Evolutionary conservation across 441 rosid species (phyloP), one percentile per base, ranked within the genome.

Genomic region (Melastoma candidum): DNA sequence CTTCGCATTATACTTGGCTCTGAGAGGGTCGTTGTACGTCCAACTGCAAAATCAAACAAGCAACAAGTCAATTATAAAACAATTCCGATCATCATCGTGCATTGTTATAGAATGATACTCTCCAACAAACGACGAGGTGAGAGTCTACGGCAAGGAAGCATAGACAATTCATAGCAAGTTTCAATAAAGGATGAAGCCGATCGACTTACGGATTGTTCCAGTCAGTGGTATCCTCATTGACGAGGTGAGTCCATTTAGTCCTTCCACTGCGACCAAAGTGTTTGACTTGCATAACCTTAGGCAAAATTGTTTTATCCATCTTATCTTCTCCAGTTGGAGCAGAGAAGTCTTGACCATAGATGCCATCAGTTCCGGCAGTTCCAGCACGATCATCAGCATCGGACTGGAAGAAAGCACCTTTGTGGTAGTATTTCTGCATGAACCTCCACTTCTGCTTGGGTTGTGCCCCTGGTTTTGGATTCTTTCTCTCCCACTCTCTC

Each of bases 281-380:
- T 17, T 17, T 17, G 22, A 17, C 22, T 17, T 17, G 22, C 22
- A 17, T 17, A 17, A 17, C 22, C 22, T 17, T 17, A 17, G 22
- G 22, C 22, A 17, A 17, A 17, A 17, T 17, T 17, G 22, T 17
- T 17, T 17, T 17, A 17, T 17, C 22, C 22, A 17, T 69, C 66
- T 65, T 87, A 76, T 90, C 97, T 54, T 90, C 97, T 27, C 97
- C 97, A 8, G 97, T 87, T 2, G 97, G 97, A 10, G 84, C 77
- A 63, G 97, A 90, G 83, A 72, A 90, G 69, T 90, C 96, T 0
- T 93, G 83, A 7, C 26, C 47, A 36, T 39, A 78, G 45, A 90
- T 81, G 11, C 60, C 26, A 59, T 73, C 76, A 17, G 22, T 17
- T 17, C 22, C 22, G 22, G 22, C 22, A 48, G 87, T 74, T 10